phyloP scores from a whole-genome alignment of 73 alveolate species.

The Tetrahymena elliotti region DNA sequence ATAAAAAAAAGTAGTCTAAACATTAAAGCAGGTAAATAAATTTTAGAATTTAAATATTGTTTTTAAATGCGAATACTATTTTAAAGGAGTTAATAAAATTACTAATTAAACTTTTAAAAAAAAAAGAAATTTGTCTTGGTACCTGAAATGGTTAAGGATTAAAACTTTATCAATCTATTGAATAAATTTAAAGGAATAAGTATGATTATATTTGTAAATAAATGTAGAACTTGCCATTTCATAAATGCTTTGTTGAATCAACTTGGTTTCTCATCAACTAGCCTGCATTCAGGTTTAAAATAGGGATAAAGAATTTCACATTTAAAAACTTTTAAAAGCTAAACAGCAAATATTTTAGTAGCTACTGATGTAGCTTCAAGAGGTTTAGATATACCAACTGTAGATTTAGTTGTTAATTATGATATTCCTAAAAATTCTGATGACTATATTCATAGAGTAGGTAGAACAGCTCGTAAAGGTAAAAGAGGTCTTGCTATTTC shows the following conservation, averaged over 20 bases:
- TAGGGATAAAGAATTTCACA: conserved; percentile 77
- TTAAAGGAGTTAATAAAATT: not conserved
- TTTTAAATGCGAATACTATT: not conserved
- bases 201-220: conserved; percentile 73
- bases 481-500: conserved; percentile 86
- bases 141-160: conserved; percentile 88
- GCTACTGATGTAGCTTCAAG: conserved; percentile 99
- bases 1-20: conserved; percentile 40
- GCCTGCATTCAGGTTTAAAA: conserved; percentile 40
- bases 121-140: conserved; percentile 62
- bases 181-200: conserved; percentile 62
- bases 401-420: conserved; percentile 86
- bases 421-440: conserved; percentile 84
- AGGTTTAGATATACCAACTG: conserved; percentile 93
- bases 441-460: conserved; percentile 94
- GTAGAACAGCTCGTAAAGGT: conserved; percentile 98
- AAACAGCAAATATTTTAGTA: conserved; percentile 74
- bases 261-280: conserved; percentile 41
- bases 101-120: no score
- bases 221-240: conserved; percentile 62
- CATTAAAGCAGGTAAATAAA: not conserved
- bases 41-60: no score
- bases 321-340: conserved; percentile 72
- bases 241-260: conserved; percentile 44
- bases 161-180: conserved; percentile 66